Evolutionary conservation across 2,329 filamentous ascomycete genomes (phyloP).

Genomic region (Aureobasidium sp.): DNA sequence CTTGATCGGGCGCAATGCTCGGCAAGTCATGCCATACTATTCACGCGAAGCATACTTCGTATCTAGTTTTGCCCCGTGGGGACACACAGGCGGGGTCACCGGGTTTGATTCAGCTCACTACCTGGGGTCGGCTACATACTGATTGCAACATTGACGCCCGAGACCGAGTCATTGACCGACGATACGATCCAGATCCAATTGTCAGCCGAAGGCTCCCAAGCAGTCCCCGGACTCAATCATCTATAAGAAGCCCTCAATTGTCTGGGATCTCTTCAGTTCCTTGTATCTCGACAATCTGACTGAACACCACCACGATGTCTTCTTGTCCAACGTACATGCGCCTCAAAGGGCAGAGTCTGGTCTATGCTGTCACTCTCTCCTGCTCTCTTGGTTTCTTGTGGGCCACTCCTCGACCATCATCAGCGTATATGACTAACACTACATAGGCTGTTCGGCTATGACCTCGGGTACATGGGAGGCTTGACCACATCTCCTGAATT

Average conservation of each 20-base stretch:
- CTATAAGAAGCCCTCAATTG: not conserved
- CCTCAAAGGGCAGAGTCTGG: conserved; percentile 15
- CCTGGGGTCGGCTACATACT: not conserved
- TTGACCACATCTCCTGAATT: conserved; percentile 30
- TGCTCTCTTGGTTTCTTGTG: conserved; percentile 31
- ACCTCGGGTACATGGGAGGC: conserved; percentile 30
- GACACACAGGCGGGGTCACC: not conserved
- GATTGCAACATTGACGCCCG: not conserved
- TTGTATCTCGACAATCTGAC: no score
- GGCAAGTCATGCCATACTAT: not conserved
- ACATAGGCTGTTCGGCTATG: conserved; percentile 32
- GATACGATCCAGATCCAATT: not conserved
- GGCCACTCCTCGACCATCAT: not conserved
- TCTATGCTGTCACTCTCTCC: conserved; percentile 20
- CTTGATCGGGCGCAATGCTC: not conserved
- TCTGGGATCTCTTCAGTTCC: not conserved
- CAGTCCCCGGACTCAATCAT: not conserved
- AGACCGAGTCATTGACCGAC: not conserved
- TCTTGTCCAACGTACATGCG: conserved; percentile 15
- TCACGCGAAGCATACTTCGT: not conserved
- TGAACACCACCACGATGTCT: not conserved
- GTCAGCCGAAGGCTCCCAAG: not conserved
- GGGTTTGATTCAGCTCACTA: not conserved
- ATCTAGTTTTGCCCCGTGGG: not conserved
- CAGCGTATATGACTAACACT: not conserved